Evolutionary conservation across 352 stramenopile genomes (phyloP), one percentile per base, ranked within the genome.

Genomic region (Globisporangium cederbergense): DNA sequence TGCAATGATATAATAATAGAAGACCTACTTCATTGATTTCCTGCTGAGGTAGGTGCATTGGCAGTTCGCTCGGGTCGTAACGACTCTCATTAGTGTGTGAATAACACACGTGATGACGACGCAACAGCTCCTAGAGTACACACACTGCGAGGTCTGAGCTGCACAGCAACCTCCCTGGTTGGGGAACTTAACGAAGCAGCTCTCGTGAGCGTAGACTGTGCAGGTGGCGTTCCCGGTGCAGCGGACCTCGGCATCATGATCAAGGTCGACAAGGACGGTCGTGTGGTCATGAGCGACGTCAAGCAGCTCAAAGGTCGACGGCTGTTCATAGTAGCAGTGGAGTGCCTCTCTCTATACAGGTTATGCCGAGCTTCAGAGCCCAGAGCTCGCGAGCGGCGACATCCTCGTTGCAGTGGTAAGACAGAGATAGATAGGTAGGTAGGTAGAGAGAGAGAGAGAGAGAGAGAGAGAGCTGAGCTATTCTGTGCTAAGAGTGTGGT

Each of bases 351-450:
- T 36, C 6, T 20, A 22, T 16, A n/a, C 57, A 79, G 73, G 74
- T 13, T 74, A 74, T 22, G 71, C 51, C 0, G 72, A 81, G 43
- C 42, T 72, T 0, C 64, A 55, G 38, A 77, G 56, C 52, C 70
- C 74, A 46, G 65, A 65, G 25, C 65, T 81, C 13, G 28, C 58
- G 10, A 43, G 42, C 20, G 74, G 75, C 18, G 72, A 79, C 13
- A 65, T 82, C 32, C 62, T 82, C 14, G 72, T 82, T 4, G 56
- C 72, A 20, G 68, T 79, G 52, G 71, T 75, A 54, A 40, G 3
- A 47, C 42, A 43, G 25, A 28, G 25, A 28, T 28, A 28, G 25
- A 28, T 28, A 28, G 25, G 25, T 28, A 28, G 25, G 22, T 25
- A 25, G 22, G 32, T 36, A 36, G 32, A 36, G 32, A 36, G 32